These are phyloP conservation scores for Penicillium simplicissimum DNA, from an alignment of 495 filamentous ascomycete species.

Conservation along the genomic window DNA sequence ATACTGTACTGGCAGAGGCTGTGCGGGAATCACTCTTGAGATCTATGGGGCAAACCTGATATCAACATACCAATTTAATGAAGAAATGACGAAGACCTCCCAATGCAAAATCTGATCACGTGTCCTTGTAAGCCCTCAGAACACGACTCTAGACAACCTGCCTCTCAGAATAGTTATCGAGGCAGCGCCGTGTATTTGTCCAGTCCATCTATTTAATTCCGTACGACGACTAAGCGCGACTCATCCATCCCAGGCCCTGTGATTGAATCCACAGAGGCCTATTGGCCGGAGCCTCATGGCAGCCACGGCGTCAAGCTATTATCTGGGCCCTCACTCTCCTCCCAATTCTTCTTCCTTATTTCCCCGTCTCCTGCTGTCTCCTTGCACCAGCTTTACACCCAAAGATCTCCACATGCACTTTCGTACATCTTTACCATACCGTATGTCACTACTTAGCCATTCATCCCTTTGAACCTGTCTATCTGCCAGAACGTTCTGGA, in stretches of 20 bases:
- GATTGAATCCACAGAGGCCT: too few species aligned
- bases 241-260: neutral
- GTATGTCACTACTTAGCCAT: neutral
- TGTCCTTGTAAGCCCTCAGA: neutral
- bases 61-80: conserved; percentile 20
- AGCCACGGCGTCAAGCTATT: neutral
- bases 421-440: neutral
- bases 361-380: neutral
- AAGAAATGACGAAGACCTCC: conserved; percentile 15
- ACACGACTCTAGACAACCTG: neutral
- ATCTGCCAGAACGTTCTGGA: neutral
- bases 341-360: neutral
- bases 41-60: conserved; percentile 24
- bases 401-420: neutral
- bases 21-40: conserved; percentile 54
- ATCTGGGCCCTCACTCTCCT: neutral
- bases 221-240: neutral
- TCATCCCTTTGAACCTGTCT: neutral
- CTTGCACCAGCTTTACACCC: neutral
- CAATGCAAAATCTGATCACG: neutral
- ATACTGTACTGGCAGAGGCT: conserved; percentile 59
- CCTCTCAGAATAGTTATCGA: neutral
- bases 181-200: neutral
- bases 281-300: too few species aligned
- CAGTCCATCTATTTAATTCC: neutral